A percentile compares a stretch with the other conserved stretches of the same genome.
These are phyloP conservation scores for Clavispora asparagi DNA, from an alignment of 805 yeast species.

Conservation along the genomic window DNA sequence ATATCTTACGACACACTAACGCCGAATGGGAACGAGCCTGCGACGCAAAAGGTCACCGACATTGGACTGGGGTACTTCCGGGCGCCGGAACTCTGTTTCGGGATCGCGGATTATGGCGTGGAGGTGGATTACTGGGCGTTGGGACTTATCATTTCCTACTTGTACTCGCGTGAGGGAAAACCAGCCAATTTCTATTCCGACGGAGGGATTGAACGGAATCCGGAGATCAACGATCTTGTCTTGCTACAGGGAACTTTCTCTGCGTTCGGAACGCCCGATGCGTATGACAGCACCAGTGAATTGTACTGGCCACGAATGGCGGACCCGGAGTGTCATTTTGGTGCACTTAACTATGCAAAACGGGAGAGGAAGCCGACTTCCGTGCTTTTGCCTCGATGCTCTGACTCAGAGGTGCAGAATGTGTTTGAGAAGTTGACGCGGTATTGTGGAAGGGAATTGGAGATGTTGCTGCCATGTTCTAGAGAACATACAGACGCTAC, in stretches of 20 bases:
- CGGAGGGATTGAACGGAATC: constrained; percentile 15
- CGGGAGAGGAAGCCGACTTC: constrained; percentile 12
- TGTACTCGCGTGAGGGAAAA: constrained; percentile 34
- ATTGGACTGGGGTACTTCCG: constrained; percentile 65
- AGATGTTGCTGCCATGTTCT: not conserved
- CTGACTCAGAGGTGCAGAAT: constrained; percentile 4
- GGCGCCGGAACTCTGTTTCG: constrained; percentile 70
- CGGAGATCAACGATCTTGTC: constrained; percentile 47
- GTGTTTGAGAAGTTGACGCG: constrained; percentile 10
- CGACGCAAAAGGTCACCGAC: constrained; percentile 41
- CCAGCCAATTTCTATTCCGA: constrained; percentile 27
- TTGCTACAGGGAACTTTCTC: constrained; percentile 51
- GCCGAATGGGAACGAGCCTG: constrained; percentile 34
- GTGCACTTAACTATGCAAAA: constrained; percentile 18
- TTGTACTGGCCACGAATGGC: constrained; percentile 35
- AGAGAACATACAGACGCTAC: not conserved
- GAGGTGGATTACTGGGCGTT: constrained; percentile 70
- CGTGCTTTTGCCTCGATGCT: constrained; percentile 33
- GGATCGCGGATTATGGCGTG: constrained; percentile 46
- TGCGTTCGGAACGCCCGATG: constrained; percentile 61
- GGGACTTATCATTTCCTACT: constrained; percentile 55
- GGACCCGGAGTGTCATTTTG: constrained; percentile 24
- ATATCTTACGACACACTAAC: constrained; percentile 28
- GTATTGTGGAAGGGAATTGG: constrained; percentile 4
- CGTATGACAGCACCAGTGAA: constrained; percentile 8